Evolutionary conservation across 768 basidiomycete species (phyloP).

Genomic region (Mycena floridula): DNA sequence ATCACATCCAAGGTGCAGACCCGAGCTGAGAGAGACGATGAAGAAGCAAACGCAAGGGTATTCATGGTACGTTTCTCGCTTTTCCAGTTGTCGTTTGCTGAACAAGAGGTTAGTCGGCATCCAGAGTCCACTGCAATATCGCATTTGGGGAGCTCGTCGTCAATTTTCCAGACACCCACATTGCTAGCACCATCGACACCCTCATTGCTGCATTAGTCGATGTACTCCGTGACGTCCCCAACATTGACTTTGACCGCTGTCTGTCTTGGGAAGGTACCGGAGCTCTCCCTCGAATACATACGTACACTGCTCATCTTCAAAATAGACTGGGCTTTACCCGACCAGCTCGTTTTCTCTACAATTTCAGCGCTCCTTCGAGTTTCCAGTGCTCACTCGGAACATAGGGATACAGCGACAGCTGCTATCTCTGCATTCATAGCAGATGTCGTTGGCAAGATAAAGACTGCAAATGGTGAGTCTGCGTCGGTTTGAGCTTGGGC

Average conservation of each 20-base stretch:
- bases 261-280: slow-evolving; percentile 72
- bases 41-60: slow-evolving; percentile 25
- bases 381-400: slow-evolving; percentile 44
- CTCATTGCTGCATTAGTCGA: slow-evolving; percentile 57
- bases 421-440: slow-evolving; percentile 59
- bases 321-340: slow-evolving; percentile 80
- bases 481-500: not conserved
- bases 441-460: slow-evolving; percentile 49
- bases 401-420: slow-evolving; percentile 43
- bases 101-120: slow-evolving; percentile 46
- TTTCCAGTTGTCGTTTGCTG: slow-evolving; percentile 3
- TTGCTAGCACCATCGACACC: slow-evolving; percentile 43
- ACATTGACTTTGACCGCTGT: slow-evolving; percentile 70
- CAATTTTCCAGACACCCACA: slow-evolving; percentile 51
- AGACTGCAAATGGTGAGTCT: slow-evolving; percentile 45
- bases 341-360: slow-evolving; percentile 77
- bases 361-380: slow-evolving; percentile 70
- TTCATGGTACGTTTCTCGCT: slow-evolving; percentile 49
- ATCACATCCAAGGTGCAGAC: slow-evolving; percentile 59
- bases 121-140: slow-evolving; percentile 72
- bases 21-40: slow-evolving; percentile 18
- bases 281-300: not conserved
- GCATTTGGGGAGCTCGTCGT: slow-evolving; percentile 77
- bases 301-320: not conserved
- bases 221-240: slow-evolving; percentile 66